phyloP scores from a whole-genome alignment of 2,329 filamentous ascomycete species.

The Colletotrichum agaves region DNA sequence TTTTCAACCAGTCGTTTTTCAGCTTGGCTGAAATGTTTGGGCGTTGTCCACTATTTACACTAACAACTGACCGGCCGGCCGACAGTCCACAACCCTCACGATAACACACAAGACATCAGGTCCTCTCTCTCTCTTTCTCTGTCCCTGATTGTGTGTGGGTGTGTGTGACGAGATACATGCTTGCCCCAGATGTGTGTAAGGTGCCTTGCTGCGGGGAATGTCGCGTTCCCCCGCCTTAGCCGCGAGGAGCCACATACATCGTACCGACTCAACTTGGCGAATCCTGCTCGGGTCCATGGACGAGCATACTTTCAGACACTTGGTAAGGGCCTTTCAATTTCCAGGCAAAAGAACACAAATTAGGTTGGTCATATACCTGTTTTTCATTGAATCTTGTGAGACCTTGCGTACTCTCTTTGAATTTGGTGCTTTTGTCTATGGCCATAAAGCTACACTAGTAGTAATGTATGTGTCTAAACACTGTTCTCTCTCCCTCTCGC shows the following conservation, averaged over 20 bases:
- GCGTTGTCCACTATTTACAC: not conserved
- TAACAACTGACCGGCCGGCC: too few species aligned
- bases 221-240: not conserved
- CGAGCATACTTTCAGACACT: not conserved
- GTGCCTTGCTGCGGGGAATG: constrained; percentile 1
- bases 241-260: constrained; percentile 14
- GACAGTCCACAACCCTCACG: not conserved
- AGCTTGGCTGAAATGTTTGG: not conserved
- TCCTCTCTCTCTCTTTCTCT: too few species aligned
- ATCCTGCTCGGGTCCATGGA: constrained; percentile 10
- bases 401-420: not conserved
- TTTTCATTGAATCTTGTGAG: not conserved
- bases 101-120: not conserved
- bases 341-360: not conserved
- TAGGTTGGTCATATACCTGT: not conserved
- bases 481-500: not conserved
- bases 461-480: not conserved
- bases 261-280: constrained; percentile 13
- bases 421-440: constrained; percentile 24
- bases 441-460: not conserved
- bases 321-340: too few species aligned
- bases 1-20: too few species aligned
- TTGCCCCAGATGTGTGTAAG: not conserved
- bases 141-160: not conserved
- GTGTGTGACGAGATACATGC: not conserved